Conservation (phyloP, 1,284 basidiomycete genomes). For the Irpex rosettiformis region DNA sequence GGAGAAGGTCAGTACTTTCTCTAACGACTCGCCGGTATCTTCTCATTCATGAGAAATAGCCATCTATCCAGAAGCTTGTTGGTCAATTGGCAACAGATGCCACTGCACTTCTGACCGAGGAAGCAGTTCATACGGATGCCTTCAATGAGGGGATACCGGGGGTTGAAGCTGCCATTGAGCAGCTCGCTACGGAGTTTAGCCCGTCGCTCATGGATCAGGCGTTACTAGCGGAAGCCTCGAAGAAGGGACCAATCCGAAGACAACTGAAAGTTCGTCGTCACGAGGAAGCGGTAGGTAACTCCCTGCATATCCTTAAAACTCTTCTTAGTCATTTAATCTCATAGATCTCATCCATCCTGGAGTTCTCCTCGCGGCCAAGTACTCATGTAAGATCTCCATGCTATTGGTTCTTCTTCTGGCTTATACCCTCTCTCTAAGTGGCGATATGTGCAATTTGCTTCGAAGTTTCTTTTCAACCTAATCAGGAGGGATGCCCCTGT, state of each 20-base stretch:
- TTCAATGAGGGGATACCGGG: constrained; percentile 46
- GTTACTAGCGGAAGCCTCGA: constrained; percentile 41
- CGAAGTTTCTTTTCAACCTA: constrained; percentile 69
- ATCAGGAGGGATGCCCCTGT: constrained; percentile 74
- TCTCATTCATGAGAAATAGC: constrained; percentile 38
- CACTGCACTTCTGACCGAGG: constrained; percentile 55
- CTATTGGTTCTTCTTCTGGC: neutral
- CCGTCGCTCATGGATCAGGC: constrained; percentile 36
- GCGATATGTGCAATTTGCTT: constrained; percentile 84
- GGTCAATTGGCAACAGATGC: constrained; percentile 71
- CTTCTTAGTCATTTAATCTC: constrained; percentile 7
- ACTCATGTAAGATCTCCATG: constrained; percentile 59
- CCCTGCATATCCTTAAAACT: neutral
- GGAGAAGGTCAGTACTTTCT: constrained; percentile 64
- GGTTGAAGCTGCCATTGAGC: constrained; percentile 42
- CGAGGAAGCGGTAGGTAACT: constrained; percentile 42
- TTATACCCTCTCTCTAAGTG: constrained; percentile 50
- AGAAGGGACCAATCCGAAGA: constrained; percentile 39
- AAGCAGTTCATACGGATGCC: constrained; percentile 56
- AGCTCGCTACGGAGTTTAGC: constrained; percentile 49
- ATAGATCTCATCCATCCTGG: constrained; percentile 64
- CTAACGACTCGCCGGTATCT: constrained; percentile 11
- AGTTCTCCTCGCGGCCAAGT: constrained; percentile 58
- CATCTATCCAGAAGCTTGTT: constrained; percentile 89
- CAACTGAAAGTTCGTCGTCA: constrained; percentile 44